Conservation (phyloP, 768 basidiomycete species). For the Suillus subluteus region DNA sequence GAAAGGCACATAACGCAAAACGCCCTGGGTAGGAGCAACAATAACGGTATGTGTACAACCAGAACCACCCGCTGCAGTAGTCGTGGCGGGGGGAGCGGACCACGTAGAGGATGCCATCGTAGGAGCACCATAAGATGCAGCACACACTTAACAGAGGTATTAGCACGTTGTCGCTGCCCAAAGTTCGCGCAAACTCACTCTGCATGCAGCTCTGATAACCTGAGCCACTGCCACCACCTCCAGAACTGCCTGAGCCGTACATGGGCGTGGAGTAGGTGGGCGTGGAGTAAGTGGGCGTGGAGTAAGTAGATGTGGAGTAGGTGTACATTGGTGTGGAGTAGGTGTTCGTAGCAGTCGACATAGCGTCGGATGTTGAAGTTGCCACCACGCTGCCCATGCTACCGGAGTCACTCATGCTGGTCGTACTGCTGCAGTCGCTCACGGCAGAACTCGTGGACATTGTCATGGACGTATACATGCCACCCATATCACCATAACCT, state of each 20-base stretch:
- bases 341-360: constrained; percentile 27
- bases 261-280: constrained; percentile 42
- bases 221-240: constrained; percentile 61
- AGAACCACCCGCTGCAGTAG: constrained; percentile 41
- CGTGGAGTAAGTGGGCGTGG: background rate
- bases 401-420: background rate
- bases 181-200: constrained; percentile 45
- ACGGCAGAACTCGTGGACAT: background rate
- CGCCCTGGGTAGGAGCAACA: constrained; percentile 77
- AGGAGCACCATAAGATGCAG: constrained; percentile 57
- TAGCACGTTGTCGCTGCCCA: background rate
- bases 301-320: constrained; percentile 32
- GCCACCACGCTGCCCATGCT: background rate
- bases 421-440: constrained; percentile 2
- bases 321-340: constrained; percentile 47
- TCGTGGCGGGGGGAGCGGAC: constrained; percentile 23
- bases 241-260: constrained; percentile 66
- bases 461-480: constrained; percentile 3
- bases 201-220: constrained; percentile 71
- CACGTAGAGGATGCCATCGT: constrained; percentile 26
- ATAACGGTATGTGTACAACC: constrained; percentile 72
- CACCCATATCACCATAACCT: background rate
- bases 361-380: constrained; percentile 8
- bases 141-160: constrained; percentile 54
- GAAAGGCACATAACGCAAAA: constrained; percentile 77